These are phyloP conservation scores for Saccharomycopsis phalli DNA, from an alignment of 1,139 yeast species.

Conservation along the genomic window DNA sequence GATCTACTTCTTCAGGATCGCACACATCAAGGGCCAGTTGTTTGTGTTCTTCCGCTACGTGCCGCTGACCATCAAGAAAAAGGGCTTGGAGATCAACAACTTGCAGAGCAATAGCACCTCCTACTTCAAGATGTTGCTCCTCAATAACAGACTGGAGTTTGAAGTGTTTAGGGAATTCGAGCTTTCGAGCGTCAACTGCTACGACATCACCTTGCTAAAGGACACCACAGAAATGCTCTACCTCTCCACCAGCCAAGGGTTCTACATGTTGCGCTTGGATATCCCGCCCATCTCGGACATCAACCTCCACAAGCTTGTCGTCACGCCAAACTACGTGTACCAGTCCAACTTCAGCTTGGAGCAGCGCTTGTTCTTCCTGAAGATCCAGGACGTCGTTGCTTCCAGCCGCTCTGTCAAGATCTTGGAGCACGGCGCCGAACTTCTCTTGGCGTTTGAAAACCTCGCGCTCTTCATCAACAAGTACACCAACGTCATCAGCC, in stretches of 20 bases:
- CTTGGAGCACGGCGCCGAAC: constrained; percentile 14
- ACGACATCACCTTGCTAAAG: constrained; percentile 14
- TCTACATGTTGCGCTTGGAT: constrained; percentile 11
- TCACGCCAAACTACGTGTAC: constrained; percentile 18
- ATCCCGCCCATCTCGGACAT: not conserved
- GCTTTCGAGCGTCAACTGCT: constrained; percentile 14
- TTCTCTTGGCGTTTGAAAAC: constrained; percentile 13
- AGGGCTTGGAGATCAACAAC: constrained; percentile 16
- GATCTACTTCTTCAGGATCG: constrained; percentile 18
- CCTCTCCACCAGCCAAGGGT: constrained; percentile 16
- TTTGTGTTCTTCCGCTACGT: constrained; percentile 16
- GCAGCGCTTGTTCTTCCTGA: constrained; percentile 18
- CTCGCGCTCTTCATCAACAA: constrained; percentile 16
- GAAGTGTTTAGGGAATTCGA: constrained; percentile 16
- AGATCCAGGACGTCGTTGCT: constrained; percentile 12
- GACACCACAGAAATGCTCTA: constrained; percentile 16
- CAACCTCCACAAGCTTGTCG: constrained; percentile 8
- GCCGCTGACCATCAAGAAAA: constrained; percentile 18
- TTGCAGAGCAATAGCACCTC: constrained; percentile 13
- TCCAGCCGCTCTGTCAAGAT: constrained; percentile 15
- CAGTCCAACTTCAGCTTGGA: constrained; percentile 13
- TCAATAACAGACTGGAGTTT: constrained; percentile 14
- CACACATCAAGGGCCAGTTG: constrained; percentile 13
- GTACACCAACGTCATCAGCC: constrained; percentile 15
- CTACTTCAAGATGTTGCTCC: constrained; percentile 13